Conservation (phyloP, 1,284 basidiomycete species). For the Austropuccinia psidii region DNA sequence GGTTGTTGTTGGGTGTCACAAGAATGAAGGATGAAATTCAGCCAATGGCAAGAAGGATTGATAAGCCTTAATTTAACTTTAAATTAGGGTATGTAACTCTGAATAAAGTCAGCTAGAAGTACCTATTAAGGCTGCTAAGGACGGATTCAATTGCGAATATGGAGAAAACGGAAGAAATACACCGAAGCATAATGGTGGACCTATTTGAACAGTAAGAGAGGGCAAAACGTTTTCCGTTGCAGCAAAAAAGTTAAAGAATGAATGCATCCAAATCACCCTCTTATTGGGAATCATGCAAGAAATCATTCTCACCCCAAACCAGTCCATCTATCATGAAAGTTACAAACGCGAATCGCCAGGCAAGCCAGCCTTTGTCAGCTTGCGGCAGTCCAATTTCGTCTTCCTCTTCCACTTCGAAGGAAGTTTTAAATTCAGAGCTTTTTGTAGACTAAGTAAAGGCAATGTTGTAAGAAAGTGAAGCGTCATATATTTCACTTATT, state of each 20-base stretch:
- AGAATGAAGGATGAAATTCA: too few relatives aligned
- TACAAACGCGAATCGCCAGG: conserved; percentile 20
- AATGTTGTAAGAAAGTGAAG: too few relatives aligned
- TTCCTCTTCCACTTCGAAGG: too few relatives aligned
- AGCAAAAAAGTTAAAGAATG: too few relatives aligned
- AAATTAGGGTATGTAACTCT: background rate
- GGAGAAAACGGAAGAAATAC: conserved; percentile 17
- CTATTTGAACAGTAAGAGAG: background rate
- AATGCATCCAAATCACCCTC: too few relatives aligned
- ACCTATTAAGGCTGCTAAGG: conserved; percentile 25
- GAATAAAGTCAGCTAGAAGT: background rate
- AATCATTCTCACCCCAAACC: conserved; percentile 7
- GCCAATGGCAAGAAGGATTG: too few relatives aligned
- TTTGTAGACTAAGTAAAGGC: too few relatives aligned
- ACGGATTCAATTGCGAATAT: conserved; percentile 23
- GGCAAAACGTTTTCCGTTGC: too few relatives aligned
- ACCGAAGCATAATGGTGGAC: conserved; percentile 22
- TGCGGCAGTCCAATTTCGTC: background rate
- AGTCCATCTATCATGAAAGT: conserved; percentile 20
- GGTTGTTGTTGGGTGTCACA: background rate
- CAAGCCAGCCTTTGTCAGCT: conserved; percentile 13
- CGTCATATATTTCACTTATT: too few relatives aligned
- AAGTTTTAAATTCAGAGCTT: too few relatives aligned
- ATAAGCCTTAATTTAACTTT: background rate
- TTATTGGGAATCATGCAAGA: background rate